Evolutionary conservation across 2,329 filamentous ascomycete genomes (phyloP).

Genomic region (Aureobasidium lini): DNA sequence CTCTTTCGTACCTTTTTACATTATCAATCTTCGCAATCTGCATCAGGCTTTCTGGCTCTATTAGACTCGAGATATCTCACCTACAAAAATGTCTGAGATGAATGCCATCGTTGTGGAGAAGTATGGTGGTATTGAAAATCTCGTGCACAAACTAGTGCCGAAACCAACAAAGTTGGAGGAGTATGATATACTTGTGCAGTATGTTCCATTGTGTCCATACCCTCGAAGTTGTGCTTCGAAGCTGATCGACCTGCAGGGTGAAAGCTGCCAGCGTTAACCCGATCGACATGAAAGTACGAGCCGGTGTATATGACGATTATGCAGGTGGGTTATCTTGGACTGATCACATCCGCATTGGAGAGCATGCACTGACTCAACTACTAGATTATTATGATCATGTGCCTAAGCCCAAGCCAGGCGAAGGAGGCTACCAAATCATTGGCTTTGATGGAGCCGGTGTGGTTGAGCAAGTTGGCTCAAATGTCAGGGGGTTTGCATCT

Average conservation of each 20-base stretch:
- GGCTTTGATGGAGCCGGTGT: constrained; percentile 39
- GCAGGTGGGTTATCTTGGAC: neutral
- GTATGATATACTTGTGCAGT: constrained; percentile 32
- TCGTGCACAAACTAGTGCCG: constrained; percentile 25
- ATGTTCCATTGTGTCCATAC: neutral
- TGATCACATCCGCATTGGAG: no score
- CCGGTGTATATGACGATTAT: constrained; percentile 30
- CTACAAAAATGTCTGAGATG: constrained; percentile 19
- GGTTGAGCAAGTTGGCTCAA: constrained; percentile 25
- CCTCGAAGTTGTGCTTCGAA: neutral
- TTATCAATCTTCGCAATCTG: no score
- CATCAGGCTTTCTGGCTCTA: no score
- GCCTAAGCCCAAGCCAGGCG: constrained; percentile 18
- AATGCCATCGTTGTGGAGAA: constrained; percentile 26
- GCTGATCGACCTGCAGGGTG: constrained; percentile 20
- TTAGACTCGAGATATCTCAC: neutral
- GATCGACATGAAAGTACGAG: constrained; percentile 32
- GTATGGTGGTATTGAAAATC: constrained; percentile 25
- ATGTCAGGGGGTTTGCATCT: constrained; percentile 30
- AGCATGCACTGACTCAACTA: no score
- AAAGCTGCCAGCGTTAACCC: constrained; percentile 35
- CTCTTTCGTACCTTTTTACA: no score
- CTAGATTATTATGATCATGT: constrained; percentile 29
- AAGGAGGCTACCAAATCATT: constrained; percentile 29
- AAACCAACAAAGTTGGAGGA: constrained; percentile 25